phyloP scores from a whole-genome alignment of 2,329 filamentous ascomycete genomes.

The Botrytis deweyae region DNA sequence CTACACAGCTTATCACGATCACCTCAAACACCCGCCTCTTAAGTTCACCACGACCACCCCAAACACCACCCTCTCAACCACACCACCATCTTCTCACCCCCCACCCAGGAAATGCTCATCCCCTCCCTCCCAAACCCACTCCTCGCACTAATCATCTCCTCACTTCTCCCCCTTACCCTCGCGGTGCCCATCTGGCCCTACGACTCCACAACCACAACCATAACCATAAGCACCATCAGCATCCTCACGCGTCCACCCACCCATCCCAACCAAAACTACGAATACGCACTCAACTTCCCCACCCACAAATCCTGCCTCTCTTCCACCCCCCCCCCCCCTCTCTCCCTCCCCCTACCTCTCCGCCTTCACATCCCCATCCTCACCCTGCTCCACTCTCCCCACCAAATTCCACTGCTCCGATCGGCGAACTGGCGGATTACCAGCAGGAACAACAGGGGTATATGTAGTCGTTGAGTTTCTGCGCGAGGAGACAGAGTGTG shows the following conservation, averaged over 20 bases:
- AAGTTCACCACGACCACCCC: not conserved
- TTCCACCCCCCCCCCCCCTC: not conserved
- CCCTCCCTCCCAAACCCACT: too few species aligned
- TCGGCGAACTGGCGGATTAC: rapidly evolving
- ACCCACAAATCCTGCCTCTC: not conserved
- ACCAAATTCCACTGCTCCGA: not conserved
- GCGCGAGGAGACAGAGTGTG: not conserved
- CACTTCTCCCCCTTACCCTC: not conserved
- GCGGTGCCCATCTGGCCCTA: not conserved
- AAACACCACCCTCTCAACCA: not conserved
- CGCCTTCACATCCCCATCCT: not conserved
- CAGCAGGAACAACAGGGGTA: too few species aligned
- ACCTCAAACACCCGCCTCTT: not conserved
- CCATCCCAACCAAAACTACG: not conserved
- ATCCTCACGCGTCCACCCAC: not conserved
- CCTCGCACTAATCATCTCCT: not conserved
- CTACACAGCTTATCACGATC: too few species aligned
- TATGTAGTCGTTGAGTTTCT: not conserved
- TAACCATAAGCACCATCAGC: not conserved
- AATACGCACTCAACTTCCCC: not conserved
- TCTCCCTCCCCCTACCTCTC: too few species aligned
- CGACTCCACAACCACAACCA: not conserved
- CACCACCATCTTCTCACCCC: not conserved
- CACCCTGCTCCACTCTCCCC: not conserved
- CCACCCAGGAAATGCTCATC: not conserved